phyloP scores from a whole-genome alignment of 2,329 filamentous ascomycete genomes.

The Neonectria ditissima region DNA sequence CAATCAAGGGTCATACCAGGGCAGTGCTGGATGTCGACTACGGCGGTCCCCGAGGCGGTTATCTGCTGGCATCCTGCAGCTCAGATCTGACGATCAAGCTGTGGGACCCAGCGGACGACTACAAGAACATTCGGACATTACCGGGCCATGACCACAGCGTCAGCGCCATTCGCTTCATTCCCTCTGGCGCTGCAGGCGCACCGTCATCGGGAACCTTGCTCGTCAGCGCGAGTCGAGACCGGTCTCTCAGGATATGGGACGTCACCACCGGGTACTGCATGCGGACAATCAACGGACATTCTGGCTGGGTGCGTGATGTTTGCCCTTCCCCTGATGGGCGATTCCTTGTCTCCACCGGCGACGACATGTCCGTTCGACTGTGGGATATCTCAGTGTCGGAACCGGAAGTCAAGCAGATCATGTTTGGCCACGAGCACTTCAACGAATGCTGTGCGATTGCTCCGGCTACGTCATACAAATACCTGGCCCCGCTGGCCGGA shows the following conservation, averaged over 20 bases:
- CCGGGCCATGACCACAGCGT: conserved; percentile 94
- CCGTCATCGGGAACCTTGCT: conserved; percentile 86
- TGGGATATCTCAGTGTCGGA: conserved; percentile 81
- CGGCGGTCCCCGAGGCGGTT: conserved; percentile 78
- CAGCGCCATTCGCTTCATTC: conserved; percentile 88
- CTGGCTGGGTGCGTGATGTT: conserved; percentile 92
- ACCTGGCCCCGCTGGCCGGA: conserved; percentile 82
- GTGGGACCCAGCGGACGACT: conserved; percentile 92
- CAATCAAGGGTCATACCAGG: conserved; percentile 92
- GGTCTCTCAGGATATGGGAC: conserved; percentile 90
- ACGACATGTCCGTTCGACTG: conserved; percentile 83
- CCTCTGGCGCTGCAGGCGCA: conserved; percentile 81
- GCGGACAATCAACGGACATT: conserved; percentile 87
- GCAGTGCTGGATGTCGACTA: conserved; percentile 91
- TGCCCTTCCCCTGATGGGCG: conserved; percentile 84
- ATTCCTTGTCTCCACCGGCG: conserved; percentile 84
- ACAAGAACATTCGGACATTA: conserved; percentile 93
- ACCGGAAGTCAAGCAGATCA: conserved; percentile 79
- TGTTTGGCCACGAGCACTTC: conserved; percentile 88
- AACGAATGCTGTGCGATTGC: conserved; percentile 90
- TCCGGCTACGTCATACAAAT: conserved; percentile 80
- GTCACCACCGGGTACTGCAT: conserved; percentile 93
- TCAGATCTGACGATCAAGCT: conserved; percentile 94
- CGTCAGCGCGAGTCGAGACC: conserved; percentile 87
- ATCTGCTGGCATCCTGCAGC: conserved; percentile 73